Base-by-base conservation (phyloP, 1,139 yeast species). In the Suhomyces anneliseae region DNA sequence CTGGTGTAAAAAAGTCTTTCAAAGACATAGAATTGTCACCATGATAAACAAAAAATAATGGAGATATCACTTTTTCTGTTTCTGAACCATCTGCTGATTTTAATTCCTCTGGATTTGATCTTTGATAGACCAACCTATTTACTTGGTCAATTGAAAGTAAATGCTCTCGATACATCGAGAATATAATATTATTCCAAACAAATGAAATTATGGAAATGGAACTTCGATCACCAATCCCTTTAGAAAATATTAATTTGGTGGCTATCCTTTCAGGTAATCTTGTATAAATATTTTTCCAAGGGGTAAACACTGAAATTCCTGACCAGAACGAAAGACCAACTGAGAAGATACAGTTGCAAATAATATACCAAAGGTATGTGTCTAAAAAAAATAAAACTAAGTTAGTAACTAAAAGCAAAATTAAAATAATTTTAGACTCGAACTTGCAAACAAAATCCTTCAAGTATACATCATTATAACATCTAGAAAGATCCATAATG, bases 341-440 rank as follows among this genome's bases (percentile, higher is more conserved):
- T 2, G 96, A 88, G 53, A 89, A 83, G 1, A 85, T 59, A 48
- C 93, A 83, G 59, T 85, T 89, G 74, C 90, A 84, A 41, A 90
- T 81, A 53, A 89, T 84, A 60, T 89, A 90, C 97, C 97, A 90
- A 34, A 90, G 75, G 56, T 90, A 90, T 0, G 96, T 89, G 58
- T 90, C 97, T 49, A 90, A 72, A 58, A 90, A 87, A 61, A 88
- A 90, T 39, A 90, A 69, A 1, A 87, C 76, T 65, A 88, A 70
- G 61, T 89, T 93, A 0, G 92, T 83, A 15, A 84, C 50, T 36
- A 78, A 69, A 62, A 89, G 79, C 40, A 87, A 64, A 0, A 67
- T 68, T 36, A 90, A 63, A 0, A 85, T 72, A 8, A 87, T 60
- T 41, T 68, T 70, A 0, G 90, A 83, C 50, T 88, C 95, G 42